These are phyloP conservation scores for Aureobasidium sp. DNA, from an alignment of 2,329 filamentous ascomycete genomes.

Conservation along the genomic window DNA sequence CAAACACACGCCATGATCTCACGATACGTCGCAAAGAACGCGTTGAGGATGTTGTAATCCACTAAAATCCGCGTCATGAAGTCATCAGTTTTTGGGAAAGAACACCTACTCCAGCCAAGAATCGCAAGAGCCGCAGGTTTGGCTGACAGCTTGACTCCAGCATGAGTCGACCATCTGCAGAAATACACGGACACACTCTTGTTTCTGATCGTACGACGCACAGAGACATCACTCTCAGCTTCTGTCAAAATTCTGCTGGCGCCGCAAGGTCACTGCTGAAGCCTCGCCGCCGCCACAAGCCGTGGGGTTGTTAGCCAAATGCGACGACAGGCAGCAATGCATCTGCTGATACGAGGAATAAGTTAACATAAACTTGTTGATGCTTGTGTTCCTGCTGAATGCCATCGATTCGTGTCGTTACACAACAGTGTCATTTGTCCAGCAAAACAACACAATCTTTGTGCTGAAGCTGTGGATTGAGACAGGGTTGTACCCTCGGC, in stretches of 20 bases:
- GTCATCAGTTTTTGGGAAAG: neutral
- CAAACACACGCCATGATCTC: conserved; percentile 4
- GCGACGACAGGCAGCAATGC: neutral
- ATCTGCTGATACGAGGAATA: neutral
- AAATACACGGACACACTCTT: neutral
- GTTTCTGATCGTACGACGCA: neutral
- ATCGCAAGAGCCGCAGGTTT: neutral
- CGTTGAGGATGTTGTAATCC: conserved; percentile 1
- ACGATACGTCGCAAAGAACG: conserved; percentile 1
- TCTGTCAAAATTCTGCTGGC: neutral
- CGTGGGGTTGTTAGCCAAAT: neutral
- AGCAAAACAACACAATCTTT: no score
- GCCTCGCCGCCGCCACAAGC: neutral
- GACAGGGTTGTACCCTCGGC: neutral
- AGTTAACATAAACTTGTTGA: neutral
- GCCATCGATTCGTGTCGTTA: no score
- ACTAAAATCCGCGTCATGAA: neutral
- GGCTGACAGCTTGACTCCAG: neutral
- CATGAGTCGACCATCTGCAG: neutral
- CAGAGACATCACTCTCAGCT: conserved; percentile 2
- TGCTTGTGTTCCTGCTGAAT: no score
- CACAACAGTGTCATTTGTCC: no score
- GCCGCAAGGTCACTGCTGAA: neutral
- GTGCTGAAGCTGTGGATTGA: neutral
- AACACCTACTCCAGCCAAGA: neutral